Evolutionary conservation across 441 rosid species (phyloP), one percentile per base, ranked within the genome.

Genomic region (Gossypium gossypioides): DNA sequence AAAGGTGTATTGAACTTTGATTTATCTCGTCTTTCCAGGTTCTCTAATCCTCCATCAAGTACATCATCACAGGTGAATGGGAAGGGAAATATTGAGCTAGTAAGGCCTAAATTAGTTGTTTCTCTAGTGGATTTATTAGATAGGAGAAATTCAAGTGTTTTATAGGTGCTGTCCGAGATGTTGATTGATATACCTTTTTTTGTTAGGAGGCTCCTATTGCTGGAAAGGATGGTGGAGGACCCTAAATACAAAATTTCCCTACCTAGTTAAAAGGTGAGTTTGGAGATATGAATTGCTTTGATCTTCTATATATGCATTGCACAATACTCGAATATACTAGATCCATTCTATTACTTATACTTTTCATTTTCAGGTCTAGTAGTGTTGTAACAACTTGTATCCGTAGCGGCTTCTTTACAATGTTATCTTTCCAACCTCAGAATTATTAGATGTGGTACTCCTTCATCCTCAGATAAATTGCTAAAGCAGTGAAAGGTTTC

Each of bases 121-220:
- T 10, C 29, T 51, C 6, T 32, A 69, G 6, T 25, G 18, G 46
- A 54, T 55, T 55, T 69, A 4, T 64, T 44, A 32, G 34, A 51
- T 56, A 59, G 60, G 46, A 72, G 27, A 54, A 18, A 46, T 21
- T 51, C 7, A 12, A 21, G 9, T 52, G 3, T 27, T 10, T 61
- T 60, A 27, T 15, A 50, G 64, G 37, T 74, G 13, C 67, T 75
- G 52, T 71, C 58, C 40, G 8, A 42, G 56, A 70, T 57, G 60
- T 67, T 75, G 52, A 84, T 67, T 15, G 24, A 19, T 72, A 46
- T 69, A 65, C 18, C 15, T n/a, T 18, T 16, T 64, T 61, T 55
- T 3, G 46, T 71, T 84, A 91, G 95, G 80, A 86, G 75, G 87
- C 85, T 77, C 88, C 90, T 74, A 82, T 88, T 62, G 82, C 89